Evolutionary conservation across 495 filamentous ascomycete genomes (phyloP).

Genomic region (Aspergillus ellipticus): DNA sequence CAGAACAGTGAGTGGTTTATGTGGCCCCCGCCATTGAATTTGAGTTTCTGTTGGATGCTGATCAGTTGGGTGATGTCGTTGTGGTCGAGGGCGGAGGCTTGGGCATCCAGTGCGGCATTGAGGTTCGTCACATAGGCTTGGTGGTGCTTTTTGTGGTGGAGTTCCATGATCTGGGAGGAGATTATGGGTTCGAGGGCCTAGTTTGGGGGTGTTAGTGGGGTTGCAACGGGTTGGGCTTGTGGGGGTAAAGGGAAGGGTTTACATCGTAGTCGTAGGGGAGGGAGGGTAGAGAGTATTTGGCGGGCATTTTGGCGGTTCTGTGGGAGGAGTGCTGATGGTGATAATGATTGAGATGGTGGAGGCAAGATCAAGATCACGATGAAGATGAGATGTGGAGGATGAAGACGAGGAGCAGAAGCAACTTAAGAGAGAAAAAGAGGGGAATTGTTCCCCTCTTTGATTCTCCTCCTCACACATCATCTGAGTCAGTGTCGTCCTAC

Average conservation of each 20-base stretch:
- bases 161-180: constrained; percentile 94
- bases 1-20: constrained; percentile 93
- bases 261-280: constrained; percentile 46
- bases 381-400: no score
- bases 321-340: background rate
- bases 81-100: constrained; percentile 40
- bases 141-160: constrained; percentile 67
- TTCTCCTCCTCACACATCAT: background rate
- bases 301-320: constrained; percentile 15
- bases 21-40: constrained; percentile 94
- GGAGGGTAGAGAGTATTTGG: constrained; percentile 30
- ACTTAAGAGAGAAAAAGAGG: background rate
- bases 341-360: background rate
- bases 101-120: constrained; percentile 50
- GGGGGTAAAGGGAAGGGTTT: background rate
- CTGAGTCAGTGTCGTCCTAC: background rate
- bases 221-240: background rate
- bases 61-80: constrained; percentile 60
- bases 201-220: constrained; percentile 6
- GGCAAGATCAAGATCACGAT: no score
- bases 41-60: constrained; percentile 75
- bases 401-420: background rate
- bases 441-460: background rate
- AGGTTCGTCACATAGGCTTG: constrained; percentile 63
- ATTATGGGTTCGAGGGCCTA: constrained; percentile 88